A percentile compares a stretch with the other conserved stretches of the same genome.
Evolutionary conservation across 306 rosid species (phyloP).

Genomic region (Notholithocarpus densiflorus): DNA sequence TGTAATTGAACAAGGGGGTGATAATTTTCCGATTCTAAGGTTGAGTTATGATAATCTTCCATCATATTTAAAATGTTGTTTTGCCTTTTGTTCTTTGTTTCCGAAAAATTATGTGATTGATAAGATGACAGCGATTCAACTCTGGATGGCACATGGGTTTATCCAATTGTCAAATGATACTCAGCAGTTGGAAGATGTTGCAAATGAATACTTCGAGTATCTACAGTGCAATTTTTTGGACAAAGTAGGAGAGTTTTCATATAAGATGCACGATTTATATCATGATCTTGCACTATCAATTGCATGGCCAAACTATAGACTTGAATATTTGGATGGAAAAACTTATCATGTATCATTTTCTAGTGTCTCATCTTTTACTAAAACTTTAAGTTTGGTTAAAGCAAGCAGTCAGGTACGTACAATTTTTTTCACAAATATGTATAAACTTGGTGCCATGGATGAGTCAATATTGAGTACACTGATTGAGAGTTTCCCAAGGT

Average conservation of each 20-base stretch:
- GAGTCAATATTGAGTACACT: neutral
- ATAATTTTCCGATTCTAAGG: constrained; percentile 17
- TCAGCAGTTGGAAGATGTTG: constrained; percentile 29
- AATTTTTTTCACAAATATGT: neutral
- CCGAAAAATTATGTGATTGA: constrained; percentile 26
- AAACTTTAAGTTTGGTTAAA: neutral
- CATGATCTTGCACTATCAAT: constrained; percentile 36
- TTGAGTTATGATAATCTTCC: constrained; percentile 30
- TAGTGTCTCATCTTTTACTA: neutral
- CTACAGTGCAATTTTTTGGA: constrained; percentile 22
- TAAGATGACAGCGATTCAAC: constrained; percentile 14
- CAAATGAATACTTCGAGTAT: constrained; percentile 24
- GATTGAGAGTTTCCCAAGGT: neutral
- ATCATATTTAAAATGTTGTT: constrained; percentile 29
- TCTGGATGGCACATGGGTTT: constrained; percentile 46
- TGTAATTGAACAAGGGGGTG: constrained; percentile 8
- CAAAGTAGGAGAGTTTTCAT: neutral
- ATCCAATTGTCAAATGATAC: neutral
- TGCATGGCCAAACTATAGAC: neutral
- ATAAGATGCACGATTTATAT: constrained; percentile 27
- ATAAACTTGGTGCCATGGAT: fast-evolving
- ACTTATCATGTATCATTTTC: constrained; percentile 10
- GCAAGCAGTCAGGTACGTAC: constrained; percentile 10
- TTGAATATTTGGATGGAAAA: neutral
- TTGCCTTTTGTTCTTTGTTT: constrained; percentile 37